Percentiles rank a stretch among this genome's conserved stretches.
phyloP scores from a whole-genome alignment of 768 basidiomycete species.

The Tricholoma bakamatsutake region DNA sequence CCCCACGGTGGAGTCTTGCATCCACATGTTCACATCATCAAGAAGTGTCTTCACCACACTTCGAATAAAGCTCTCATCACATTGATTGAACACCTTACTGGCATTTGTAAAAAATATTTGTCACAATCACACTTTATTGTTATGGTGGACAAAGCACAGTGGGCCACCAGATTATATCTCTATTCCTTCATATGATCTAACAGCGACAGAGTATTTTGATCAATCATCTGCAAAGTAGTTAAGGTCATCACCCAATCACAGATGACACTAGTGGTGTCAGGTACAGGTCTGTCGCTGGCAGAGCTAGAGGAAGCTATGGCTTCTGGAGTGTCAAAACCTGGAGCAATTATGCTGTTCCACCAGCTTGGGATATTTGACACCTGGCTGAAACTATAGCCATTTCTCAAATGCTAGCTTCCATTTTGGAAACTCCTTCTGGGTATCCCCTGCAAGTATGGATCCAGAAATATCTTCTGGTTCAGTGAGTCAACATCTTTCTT shows the following conservation, averaged over 20 bases:
- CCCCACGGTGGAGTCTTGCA: neutral
- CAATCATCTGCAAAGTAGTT: neutral
- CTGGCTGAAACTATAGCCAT: neutral
- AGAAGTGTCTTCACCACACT: neutral
- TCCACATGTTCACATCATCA: neutral
- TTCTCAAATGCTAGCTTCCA: neutral
- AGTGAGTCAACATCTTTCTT: neutral
- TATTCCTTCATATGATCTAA: neutral
- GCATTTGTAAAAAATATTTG: neutral
- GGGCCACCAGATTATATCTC: neutral
- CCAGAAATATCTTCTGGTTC: neutral
- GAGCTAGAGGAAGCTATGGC: too few species aligned
- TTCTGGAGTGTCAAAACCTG: too few species aligned
- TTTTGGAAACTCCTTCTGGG: neutral
- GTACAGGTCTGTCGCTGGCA: too few species aligned
- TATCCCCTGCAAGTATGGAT: neutral
- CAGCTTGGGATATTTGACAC: neutral
- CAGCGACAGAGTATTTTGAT: neutral
- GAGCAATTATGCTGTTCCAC: too few species aligned
- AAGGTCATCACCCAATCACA: too few species aligned
- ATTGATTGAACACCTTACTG: neutral
- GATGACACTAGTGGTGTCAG: neutral
- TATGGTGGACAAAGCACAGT: neutral
- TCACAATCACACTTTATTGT: neutral
- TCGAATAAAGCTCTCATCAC: neutral